Percentiles rank a stretch among this genome's conserved stretches.
Conservation (phyloP, 768 basidiomycete species). For the Chalciporus piperatus region DNA sequence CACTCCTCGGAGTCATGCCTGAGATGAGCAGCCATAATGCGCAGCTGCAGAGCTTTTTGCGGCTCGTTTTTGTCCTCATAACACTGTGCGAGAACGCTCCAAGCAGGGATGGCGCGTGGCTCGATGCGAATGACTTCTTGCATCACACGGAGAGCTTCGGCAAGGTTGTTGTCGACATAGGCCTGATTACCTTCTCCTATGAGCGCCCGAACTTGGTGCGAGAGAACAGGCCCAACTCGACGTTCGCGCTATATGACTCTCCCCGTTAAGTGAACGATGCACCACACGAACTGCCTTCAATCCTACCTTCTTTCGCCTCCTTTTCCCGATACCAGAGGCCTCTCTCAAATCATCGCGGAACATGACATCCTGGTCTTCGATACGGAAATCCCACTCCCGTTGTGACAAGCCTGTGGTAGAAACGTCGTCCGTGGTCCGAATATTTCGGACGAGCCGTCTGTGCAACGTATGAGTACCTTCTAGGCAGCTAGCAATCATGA, state of each 20-base stretch:
- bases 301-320: constrained; percentile 44
- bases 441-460: constrained; percentile 68
- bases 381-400: constrained; percentile 71
- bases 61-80: constrained; percentile 69
- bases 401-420: constrained; percentile 47
- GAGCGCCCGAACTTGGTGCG: constrained; percentile 67
- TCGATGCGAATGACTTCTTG: constrained; percentile 94
- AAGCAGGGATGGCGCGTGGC: constrained; percentile 77
- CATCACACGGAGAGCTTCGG: constrained; percentile 74
- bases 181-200: constrained; percentile 87
- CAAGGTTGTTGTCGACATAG: constrained; percentile 68
- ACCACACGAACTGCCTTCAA: neutral
- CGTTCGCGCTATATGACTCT: constrained; percentile 34
- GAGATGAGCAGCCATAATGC: constrained; percentile 90
- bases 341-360: constrained; percentile 72
- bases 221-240: constrained; percentile 56
- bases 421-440: constrained; percentile 50
- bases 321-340: constrained; percentile 68
- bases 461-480: neutral
- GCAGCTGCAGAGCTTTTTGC: constrained; percentile 73
- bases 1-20: constrained; percentile 83
- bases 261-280: neutral
- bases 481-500: neutral
- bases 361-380: constrained; percentile 64
- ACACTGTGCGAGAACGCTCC: constrained; percentile 85